Evolutionary conservation across 2,329 filamentous ascomycete genomes (phyloP), one percentile per base, ranked within the genome.

Genomic region (Penicillium sp.): DNA sequence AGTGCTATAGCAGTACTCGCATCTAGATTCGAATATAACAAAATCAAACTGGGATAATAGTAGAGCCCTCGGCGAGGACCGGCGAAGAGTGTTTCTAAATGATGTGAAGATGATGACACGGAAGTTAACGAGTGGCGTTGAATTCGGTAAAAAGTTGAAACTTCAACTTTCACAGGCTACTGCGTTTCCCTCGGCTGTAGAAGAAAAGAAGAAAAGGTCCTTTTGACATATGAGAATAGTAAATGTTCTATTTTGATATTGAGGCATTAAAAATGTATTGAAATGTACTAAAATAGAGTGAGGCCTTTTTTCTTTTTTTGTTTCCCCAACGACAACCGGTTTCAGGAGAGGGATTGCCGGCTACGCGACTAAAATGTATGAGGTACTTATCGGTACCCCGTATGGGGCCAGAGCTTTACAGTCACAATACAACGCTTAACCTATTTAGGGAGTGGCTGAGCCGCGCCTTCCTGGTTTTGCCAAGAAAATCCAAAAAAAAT

Each of bases 51-150:
- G 16, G 27, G 36, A 33, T 25, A 15, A 46, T 5, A 33, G 52
- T 13, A 46, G 51, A 46, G 50, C 46, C 7, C 45, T 65, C 62
- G 64, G 62, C 59, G 55, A 50, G 50, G 53, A 65, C 63, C 62
- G 63, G 60, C 44, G 47, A n/a, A n/a, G n/a, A 48, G 44, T 33
- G 25, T 38, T 13, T 13, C 39, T 62, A 55, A 50, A 67, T 67
- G 65, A 67, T 67, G 64, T 59, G 55, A 58, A 51, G 53, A 67
- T 67, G 65, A 67, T 66, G 64, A 64, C 61, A 62, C 58, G 50
- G 61, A 45, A 31, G 39, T 52, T 36, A 27, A 23, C 9, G 46
- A 55, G 60, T 65, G 64, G 64, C 62, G 64, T 57, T 53, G 53
- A 55, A 41, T 38, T 40, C 44, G 47, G 43, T 47, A 15, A 33